Conservation (phyloP, 2,329 filamentous ascomycete genomes). For the Diaporthe sp. region DNA sequence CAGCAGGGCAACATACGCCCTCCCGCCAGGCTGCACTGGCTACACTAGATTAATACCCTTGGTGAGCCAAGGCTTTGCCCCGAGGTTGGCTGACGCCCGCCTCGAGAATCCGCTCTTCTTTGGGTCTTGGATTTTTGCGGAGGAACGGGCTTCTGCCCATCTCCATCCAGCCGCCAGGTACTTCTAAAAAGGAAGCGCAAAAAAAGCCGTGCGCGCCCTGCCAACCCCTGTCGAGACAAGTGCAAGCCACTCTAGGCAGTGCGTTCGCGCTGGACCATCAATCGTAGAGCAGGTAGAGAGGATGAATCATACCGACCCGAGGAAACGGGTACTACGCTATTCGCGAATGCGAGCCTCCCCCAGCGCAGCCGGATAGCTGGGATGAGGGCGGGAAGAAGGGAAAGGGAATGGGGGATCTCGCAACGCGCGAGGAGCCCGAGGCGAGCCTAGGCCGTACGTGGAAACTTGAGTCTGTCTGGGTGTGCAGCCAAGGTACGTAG, state of each 20-base stretch:
- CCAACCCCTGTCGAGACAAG: conserved; percentile 2
- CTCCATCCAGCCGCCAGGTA: conserved; percentile 11
- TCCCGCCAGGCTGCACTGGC: neutral
- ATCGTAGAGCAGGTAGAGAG: neutral
- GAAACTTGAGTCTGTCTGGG: conserved; percentile 3
- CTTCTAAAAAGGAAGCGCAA: neutral
- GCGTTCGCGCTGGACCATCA: neutral
- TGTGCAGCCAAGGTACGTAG: too few relatives aligned
- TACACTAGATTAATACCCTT: neutral
- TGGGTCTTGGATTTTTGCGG: neutral
- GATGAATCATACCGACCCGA: conserved; percentile 28
- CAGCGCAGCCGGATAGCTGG: conserved; percentile 3
- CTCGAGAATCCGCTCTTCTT: neutral
- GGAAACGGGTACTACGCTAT: conserved; percentile 2
- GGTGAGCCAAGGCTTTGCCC: conserved; percentile 6
- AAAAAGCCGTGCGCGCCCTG: conserved; percentile 12
- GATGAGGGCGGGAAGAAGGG: conserved; percentile 4
- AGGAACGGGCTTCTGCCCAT: conserved; percentile 12
- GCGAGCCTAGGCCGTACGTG: conserved; percentile 10
- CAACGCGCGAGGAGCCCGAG: conserved; percentile 17
- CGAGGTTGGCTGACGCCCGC: conserved; percentile 28
- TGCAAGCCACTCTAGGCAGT: neutral
- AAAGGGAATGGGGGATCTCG: neutral
- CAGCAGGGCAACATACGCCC: conserved; percentile 13
- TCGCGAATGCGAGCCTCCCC: conserved; percentile 26